Base-by-base conservation (phyloP, 495 filamentous ascomycete species). In the Ramalina peruviana region DNA sequence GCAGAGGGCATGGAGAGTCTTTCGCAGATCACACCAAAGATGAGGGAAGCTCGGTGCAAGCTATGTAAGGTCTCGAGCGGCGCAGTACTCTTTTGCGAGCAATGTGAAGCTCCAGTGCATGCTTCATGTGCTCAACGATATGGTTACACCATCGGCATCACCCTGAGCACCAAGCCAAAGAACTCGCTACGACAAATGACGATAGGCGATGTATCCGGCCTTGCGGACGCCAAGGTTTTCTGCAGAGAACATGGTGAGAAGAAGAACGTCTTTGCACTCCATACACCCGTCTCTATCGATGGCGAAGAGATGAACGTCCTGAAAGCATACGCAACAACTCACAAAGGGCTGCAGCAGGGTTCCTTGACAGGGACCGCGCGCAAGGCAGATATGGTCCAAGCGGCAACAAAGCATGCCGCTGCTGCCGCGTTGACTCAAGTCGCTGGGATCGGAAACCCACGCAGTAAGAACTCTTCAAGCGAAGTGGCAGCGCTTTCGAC, bases 1-100 rank as follows among this genome's bases (percentile, higher is more conserved):
- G 83, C 83, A 3, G 92, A 99, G 69, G 89, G 92, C 38, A 86
- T 99, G 54, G 83, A 78, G 13, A 75, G 79, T 25, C 84, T 96
- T 56, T 74, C 83, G 6, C 67, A 75, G 26, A 66, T 80, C 17
- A 73, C 74, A 47, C 88, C 81, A 62, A 76, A 81, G 16, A 36
- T 19, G n/a, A 48, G 37, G 45, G 45, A 48, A 17, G 77, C 82
- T 49, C 67, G 72, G 10, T 99, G 92, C 74, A 94, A 92, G 66
- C 71, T 88, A 12, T 99, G 92, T 76, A 86, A 84, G 61, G 75
- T 71, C 7, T 67, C 54, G 42, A 66, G 71, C 38, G 89, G 90
- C 15, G 84, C 88, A 17, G 94, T 87, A 63, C 78, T 96, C 12
- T 62, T 72, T 44, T 99, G 92, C 63, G 79, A 83, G 59, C 78